phyloP scores from a whole-genome alignment of 2,329 filamentous ascomycete species.

The Calonectria naviculata region DNA sequence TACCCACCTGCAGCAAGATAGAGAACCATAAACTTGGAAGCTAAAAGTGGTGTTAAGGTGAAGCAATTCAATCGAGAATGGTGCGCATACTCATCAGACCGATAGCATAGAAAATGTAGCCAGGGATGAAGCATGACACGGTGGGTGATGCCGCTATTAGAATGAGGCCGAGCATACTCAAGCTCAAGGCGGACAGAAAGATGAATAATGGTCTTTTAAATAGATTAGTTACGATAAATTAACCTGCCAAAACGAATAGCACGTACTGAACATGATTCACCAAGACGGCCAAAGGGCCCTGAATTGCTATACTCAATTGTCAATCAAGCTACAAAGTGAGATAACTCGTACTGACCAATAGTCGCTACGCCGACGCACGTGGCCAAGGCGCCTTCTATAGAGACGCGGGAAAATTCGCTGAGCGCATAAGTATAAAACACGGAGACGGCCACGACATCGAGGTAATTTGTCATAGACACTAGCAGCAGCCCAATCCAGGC shows the following conservation, averaged over 20 bases:
- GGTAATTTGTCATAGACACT: conserved; percentile 2
- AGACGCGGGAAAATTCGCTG: neutral
- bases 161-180: neutral
- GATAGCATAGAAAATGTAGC: neutral
- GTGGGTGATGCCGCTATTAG: neutral
- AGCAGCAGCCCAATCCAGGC: neutral
- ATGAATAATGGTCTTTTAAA: neutral
- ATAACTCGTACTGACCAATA: neutral
- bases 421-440: neutral
- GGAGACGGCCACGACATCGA: neutral
- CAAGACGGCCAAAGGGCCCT: neutral
- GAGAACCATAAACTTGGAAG: neutral
- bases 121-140: neutral
- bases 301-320: neutral
- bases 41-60: neutral
- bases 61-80: rapidly evolving
- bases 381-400: neutral
- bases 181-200: neutral
- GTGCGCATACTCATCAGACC: neutral
- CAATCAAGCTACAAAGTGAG: neutral
- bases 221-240: neutral
- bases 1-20: neutral
- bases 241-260: too few species aligned
- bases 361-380: neutral
- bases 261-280: neutral